Evolutionary conservation across 192 early-diverging fungal species (phyloP), one percentile per base, ranked within the genome.

Genomic region (Mortierella claussenii): DNA sequence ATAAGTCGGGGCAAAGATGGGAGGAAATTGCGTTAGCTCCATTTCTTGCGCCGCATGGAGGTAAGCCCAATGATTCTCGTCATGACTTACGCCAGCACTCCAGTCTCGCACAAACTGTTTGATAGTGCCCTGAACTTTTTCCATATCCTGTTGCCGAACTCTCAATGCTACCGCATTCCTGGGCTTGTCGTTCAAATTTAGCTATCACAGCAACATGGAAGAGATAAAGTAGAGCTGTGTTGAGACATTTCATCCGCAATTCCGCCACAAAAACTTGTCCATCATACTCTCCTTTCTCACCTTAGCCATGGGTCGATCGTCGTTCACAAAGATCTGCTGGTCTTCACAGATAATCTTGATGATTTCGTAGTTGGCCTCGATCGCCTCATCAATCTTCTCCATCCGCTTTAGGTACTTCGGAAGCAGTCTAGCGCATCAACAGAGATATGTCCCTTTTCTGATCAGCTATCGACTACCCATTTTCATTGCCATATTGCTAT

Each of bases 31-130:
- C 8, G 17, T 11, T 42, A 42, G 17, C 17, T 42, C 40, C 8
- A 42, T 42, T 30, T 23, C n/a, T n/a, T n/a, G n/a, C n/a, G n/a
- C n/a, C n/a, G n/a, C n/a, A n/a, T n/a, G n/a, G n/a, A n/a, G n/a
- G n/a, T n/a, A n/a, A n/a, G n/a, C n/a, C n/a, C n/a, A n/a, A n/a
- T n/a, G n/a, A n/a, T n/a, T n/a, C n/a, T 20, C 34, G 2, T 23
- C 2, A 6, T 9, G 2, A 32, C 82, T 45, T 86, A 91, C 90
- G 51, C 96, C 94, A 28, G 37, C 83, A 17, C 91, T 87, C 97
- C 97, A 99, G 71, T 99, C 97, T 23, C 97, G 84, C 31, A 95
- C 95, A 87, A 98, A 94, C 71, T 98, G 97, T 61, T 92, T 90
- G 52, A 99, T 78, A 0, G 95, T 98, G 53, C 89, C 91, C 26